These are phyloP conservation scores for Myxozyma vanderwaltii DNA, from an alignment of 805 yeast genomes.

Conservation along the genomic window DNA sequence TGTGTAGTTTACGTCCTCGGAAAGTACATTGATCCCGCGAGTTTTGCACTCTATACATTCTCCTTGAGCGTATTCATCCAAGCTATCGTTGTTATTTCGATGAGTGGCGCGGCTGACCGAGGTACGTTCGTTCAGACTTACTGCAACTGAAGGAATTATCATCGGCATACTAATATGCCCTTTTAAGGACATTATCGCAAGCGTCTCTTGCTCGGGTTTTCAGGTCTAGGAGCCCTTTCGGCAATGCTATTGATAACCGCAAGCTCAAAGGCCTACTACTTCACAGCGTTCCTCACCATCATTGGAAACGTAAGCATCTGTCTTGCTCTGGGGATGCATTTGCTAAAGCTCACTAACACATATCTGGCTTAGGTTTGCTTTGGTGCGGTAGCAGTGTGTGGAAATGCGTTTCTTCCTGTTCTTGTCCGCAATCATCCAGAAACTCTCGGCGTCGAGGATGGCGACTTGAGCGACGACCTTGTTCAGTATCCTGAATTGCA, in stretches of 20 bases:
- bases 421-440: conserved; percentile 52
- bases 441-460: conserved; percentile 7
- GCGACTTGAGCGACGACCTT: background rate
- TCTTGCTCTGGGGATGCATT: background rate
- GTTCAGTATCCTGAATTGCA: background rate
- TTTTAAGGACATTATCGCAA: conserved; percentile 54
- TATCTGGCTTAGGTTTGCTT: conserved; percentile 48
- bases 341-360: background rate
- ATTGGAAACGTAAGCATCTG: conserved; percentile 51
- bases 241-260: conserved; percentile 52
- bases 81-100: conserved; percentile 66
- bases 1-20: conserved; percentile 56
- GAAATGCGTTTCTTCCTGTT: conserved; percentile 70
- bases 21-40: conserved; percentile 65
- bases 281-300: conserved; percentile 59
- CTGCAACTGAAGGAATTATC: background rate
- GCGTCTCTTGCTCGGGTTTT: conserved; percentile 56
- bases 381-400: conserved; percentile 80
- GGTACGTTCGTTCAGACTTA: conserved; percentile 35
- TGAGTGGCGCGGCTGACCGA: conserved; percentile 72
- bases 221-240: conserved; percentile 58
- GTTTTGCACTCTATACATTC: conserved; percentile 73
- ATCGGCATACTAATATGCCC: background rate
- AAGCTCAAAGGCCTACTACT: conserved; percentile 49
- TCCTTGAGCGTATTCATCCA: conserved; percentile 73